phyloP scores from a whole-genome alignment of 2,329 filamentous ascomycete species.

The Aspergillus luchuensis region DNA sequence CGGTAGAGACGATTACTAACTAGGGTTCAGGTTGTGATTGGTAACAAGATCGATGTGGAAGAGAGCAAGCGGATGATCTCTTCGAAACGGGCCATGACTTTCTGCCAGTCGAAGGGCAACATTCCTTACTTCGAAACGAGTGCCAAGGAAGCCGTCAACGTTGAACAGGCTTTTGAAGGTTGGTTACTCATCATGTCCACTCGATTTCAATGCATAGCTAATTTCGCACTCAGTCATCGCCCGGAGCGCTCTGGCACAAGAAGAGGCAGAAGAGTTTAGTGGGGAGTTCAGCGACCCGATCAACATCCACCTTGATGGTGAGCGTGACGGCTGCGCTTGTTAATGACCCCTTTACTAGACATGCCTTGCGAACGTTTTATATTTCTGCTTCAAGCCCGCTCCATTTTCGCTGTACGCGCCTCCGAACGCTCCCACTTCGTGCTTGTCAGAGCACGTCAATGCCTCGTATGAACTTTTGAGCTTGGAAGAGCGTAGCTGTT shows the following conservation, averaged over 20 bases:
- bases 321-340: constrained; percentile 90
- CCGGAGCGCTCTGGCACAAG: constrained; percentile 89
- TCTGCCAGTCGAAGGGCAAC: constrained; percentile 94
- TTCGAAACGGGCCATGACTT: constrained; percentile 92
- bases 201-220: constrained; percentile 7
- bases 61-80: constrained; percentile 97
- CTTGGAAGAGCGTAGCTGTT: constrained; percentile 13
- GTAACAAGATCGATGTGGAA: constrained; percentile 98
- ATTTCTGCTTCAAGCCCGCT: constrained; percentile 19
- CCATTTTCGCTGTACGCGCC: constrained; percentile 11
- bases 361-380: constrained; percentile 29
- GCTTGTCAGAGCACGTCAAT: background rate
- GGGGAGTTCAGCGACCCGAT: constrained; percentile 97
- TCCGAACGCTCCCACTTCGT: constrained; percentile 1
- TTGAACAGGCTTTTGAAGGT: constrained; percentile 84
- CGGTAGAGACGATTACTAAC: constrained; percentile 15
- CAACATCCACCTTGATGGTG: constrained; percentile 95
- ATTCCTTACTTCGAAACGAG: constrained; percentile 99
- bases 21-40: constrained; percentile 73
- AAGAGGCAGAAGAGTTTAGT: constrained; percentile 96
- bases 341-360: constrained; percentile 51
- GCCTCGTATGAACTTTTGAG: constrained; percentile 1
- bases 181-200: constrained; percentile 21
- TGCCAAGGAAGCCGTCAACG: constrained; percentile 97
- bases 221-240: constrained; percentile 72